These are phyloP conservation scores for Cystobasidium sp. DNA, from an alignment of 1,284 basidiomycete genomes.

Conservation along the genomic window DNA sequence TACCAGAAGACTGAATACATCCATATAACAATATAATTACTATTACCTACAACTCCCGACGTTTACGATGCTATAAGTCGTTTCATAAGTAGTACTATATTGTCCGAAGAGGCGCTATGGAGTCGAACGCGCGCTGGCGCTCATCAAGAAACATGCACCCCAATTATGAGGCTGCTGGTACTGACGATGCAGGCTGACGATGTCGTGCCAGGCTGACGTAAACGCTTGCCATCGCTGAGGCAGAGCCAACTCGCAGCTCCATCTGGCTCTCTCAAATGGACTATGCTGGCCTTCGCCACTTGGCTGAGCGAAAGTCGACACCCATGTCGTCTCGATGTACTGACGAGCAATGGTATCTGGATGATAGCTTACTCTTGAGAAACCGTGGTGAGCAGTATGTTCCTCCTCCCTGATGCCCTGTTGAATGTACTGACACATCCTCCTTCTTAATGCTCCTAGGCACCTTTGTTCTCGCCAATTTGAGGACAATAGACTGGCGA, in stretches of 20 bases:
- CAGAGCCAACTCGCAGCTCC: neutral
- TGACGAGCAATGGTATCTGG: neutral
- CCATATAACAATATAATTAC: too few species aligned
- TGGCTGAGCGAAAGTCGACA: neutral
- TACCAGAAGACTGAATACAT: too few species aligned
- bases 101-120: too few species aligned
- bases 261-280: neutral
- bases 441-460: slow-evolving; percentile 2
- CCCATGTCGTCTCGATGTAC: neutral
- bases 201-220: neutral
- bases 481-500: neutral
- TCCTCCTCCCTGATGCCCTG: neutral
- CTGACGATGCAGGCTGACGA: too few species aligned
- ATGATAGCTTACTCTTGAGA: neutral
- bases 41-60: too few species aligned
- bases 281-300: neutral
- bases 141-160: too few species aligned
- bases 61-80: too few species aligned
- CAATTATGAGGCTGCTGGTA: too few species aligned
- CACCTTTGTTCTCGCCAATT: neutral
- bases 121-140: too few species aligned
- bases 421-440: neutral
- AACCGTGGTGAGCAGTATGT: neutral
- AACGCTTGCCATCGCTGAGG: neutral
- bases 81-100: too few species aligned